phyloP scores from a whole-genome alignment of 2,329 filamentous ascomycete genomes.

The Sporothrix humicola region DNA sequence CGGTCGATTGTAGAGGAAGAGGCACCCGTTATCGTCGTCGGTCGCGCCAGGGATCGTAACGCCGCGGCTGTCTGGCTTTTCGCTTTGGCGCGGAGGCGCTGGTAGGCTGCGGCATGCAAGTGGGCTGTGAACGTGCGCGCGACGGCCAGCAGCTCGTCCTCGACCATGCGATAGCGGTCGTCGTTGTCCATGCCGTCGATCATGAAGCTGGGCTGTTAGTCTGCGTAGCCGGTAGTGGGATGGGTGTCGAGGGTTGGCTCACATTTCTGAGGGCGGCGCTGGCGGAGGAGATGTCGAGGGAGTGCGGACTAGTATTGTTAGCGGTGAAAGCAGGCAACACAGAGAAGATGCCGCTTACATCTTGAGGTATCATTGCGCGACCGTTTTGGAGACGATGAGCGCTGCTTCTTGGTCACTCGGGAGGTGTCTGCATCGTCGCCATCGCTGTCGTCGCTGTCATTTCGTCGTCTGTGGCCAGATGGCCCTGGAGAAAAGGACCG shows the following conservation, averaged over 20 bases:
- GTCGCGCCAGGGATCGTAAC: conserved; percentile 58
- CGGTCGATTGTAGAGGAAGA: conserved; percentile 44
- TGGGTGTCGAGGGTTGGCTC: too few relatives aligned
- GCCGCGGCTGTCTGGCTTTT: conserved; percentile 57
- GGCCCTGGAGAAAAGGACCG: background rate
- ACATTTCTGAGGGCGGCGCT: conserved; percentile 41
- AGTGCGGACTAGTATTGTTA: conserved; percentile 38
- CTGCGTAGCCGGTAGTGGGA: too few relatives aligned
- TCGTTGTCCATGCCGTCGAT: conserved; percentile 67
- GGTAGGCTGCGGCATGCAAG: conserved; percentile 78
- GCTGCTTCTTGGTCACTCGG: background rate
- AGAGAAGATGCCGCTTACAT: background rate
- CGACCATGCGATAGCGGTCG: conserved; percentile 80
- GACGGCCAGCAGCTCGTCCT: conserved; percentile 74
- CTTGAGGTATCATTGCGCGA: background rate
- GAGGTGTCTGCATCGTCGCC: background rate
- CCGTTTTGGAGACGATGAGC: background rate
- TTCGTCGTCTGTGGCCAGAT: background rate
- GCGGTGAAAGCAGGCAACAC: background rate
- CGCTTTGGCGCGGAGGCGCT: conserved; percentile 54
- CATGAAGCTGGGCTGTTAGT: conserved; percentile 60
- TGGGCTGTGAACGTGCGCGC: conserved; percentile 75
- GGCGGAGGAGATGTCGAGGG: conserved; percentile 45
- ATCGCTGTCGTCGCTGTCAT: background rate
- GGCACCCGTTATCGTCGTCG: conserved; percentile 49